Evolutionary conservation across 2,329 filamentous ascomycete species (phyloP).

Genomic region (Nemania sp.): DNA sequence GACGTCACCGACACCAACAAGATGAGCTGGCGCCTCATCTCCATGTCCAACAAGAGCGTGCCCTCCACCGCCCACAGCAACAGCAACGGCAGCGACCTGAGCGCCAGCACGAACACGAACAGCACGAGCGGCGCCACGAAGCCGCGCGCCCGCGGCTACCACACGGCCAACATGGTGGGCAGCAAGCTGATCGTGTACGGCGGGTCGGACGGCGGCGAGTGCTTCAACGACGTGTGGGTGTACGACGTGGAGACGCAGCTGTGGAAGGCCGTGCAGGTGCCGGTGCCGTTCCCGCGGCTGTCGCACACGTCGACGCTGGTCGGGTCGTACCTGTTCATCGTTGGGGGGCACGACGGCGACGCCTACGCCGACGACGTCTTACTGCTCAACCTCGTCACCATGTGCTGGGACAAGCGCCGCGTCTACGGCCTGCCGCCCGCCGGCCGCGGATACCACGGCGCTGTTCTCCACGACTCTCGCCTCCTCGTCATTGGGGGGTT

Average conservation of each 20-base stretch:
- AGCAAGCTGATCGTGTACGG: slow-evolving; percentile 73
- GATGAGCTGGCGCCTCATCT: slow-evolving; percentile 70
- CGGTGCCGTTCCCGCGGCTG: slow-evolving; percentile 64
- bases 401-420: slow-evolving; percentile 71
- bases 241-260: slow-evolving; percentile 66
- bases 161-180: slow-evolving; percentile 74
- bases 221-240: slow-evolving; percentile 74
- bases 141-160: slow-evolving; percentile 69
- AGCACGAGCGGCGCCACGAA: slow-evolving; percentile 34
- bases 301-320: slow-evolving; percentile 72
- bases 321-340: slow-evolving; percentile 70
- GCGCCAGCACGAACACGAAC: not conserved
- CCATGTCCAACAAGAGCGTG: slow-evolving; percentile 43
- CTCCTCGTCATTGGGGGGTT: slow-evolving; percentile 68
- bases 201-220: slow-evolving; percentile 70
- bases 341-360: slow-evolving; percentile 70
- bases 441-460: slow-evolving; percentile 68
- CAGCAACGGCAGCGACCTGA: slow-evolving; percentile 19
- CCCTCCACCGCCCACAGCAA: slow-evolving; percentile 14
- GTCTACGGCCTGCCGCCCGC: slow-evolving; percentile 66
- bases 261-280: slow-evolving; percentile 64
- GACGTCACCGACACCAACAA: slow-evolving; percentile 68
- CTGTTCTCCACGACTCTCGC: slow-evolving; percentile 67
- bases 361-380: slow-evolving; percentile 72
- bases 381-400: slow-evolving; percentile 70